Conservation (phyloP, 2,329 filamentous ascomycete genomes). For the Arthrobotrys pseudoclavata region DNA sequence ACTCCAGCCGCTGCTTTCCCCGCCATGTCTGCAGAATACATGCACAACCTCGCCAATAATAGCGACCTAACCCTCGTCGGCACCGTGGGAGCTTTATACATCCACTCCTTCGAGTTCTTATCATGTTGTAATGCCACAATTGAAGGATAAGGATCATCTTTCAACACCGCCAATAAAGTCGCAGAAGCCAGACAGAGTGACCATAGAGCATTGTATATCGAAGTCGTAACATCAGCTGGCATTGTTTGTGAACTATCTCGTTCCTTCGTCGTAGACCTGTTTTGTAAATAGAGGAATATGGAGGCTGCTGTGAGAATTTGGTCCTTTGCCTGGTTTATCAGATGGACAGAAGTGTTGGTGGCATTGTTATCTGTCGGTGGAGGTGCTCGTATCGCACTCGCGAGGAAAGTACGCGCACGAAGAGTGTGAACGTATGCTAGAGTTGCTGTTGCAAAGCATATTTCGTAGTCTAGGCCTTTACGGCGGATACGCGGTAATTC, state of each 20-base stretch:
- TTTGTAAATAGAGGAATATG: slow-evolving; percentile 78
- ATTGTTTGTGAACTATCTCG: slow-evolving; percentile 69
- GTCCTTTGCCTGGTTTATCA: slow-evolving; percentile 71
- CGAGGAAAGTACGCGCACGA: slow-evolving; percentile 78
- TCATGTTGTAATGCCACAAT: slow-evolving; percentile 85
- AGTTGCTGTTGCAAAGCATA: slow-evolving; percentile 82
- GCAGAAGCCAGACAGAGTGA: slow-evolving; percentile 51
- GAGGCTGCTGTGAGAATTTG: slow-evolving; percentile 82
- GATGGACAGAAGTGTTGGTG: slow-evolving; percentile 55
- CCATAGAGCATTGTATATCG: slow-evolving; percentile 65
- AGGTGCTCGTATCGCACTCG: slow-evolving; percentile 73
- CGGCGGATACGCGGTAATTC: slow-evolving; percentile 78
- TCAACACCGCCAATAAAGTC: slow-evolving; percentile 82
- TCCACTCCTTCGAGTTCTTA: slow-evolving; percentile 90
- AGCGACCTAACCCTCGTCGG: slow-evolving; percentile 83
- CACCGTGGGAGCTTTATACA: slow-evolving; percentile 90
- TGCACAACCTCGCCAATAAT: slow-evolving; percentile 86
- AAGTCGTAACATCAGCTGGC: slow-evolving; percentile 68
- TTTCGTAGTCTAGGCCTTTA: slow-evolving; percentile 82
- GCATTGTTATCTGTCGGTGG: slow-evolving; percentile 71
- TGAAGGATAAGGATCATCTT: slow-evolving; percentile 92
- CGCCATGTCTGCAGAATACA: slow-evolving; percentile 90
- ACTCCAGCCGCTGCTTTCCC: slow-evolving; percentile 74
- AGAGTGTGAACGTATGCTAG: slow-evolving; percentile 81
- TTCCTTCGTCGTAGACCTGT: slow-evolving; percentile 70